Percentiles rank a stretch among this genome's conserved stretches.
Evolutionary conservation across 331 rosid species (phyloP).

Genomic region (Cydonia oblonga): DNA sequence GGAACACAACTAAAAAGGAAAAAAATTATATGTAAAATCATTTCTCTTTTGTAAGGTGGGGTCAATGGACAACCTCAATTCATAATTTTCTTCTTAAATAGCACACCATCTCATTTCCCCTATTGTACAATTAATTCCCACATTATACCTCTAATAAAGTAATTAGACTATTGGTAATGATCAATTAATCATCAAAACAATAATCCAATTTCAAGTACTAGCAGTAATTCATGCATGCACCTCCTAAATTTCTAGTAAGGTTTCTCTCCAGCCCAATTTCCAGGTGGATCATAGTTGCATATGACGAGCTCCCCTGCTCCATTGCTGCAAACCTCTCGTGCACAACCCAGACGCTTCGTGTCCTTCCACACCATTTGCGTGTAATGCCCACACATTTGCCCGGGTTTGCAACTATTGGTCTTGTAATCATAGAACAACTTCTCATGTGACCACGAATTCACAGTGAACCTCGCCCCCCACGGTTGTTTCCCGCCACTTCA

Average conservation of each 20-base stretch:
- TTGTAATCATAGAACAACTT: not conserved
- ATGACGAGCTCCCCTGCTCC: not conserved
- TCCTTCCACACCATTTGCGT: conserved; percentile 39
- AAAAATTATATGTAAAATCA: too few relatives aligned
- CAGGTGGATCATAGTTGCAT: not conserved
- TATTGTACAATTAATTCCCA: not conserved
- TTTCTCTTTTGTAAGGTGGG: not conserved
- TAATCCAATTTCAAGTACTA: not conserved
- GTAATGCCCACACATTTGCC: conserved; percentile 35
- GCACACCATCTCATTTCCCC: too few relatives aligned
- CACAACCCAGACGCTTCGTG: conserved; percentile 14
- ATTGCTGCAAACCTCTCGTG: not conserved
- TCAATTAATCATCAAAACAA: not conserved
- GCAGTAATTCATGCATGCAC: not conserved
- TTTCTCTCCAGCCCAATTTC: not conserved
- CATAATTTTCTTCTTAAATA: not conserved
- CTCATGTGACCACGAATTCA: conserved; percentile 20
- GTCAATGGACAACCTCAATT: not conserved
- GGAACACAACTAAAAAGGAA: too few relatives aligned
- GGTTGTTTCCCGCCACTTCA: conserved; percentile 15
- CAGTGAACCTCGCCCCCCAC: conserved; percentile 28
- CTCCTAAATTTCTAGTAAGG: not conserved
- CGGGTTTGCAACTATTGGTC: conserved; percentile 8
- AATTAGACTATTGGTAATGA: not conserved
- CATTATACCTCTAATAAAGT: not conserved